Evolutionary conservation across 495 filamentous ascomycete genomes (phyloP), one percentile per base, ranked within the genome.

Genomic region (Hypoxylon lienhwacheense): DNA sequence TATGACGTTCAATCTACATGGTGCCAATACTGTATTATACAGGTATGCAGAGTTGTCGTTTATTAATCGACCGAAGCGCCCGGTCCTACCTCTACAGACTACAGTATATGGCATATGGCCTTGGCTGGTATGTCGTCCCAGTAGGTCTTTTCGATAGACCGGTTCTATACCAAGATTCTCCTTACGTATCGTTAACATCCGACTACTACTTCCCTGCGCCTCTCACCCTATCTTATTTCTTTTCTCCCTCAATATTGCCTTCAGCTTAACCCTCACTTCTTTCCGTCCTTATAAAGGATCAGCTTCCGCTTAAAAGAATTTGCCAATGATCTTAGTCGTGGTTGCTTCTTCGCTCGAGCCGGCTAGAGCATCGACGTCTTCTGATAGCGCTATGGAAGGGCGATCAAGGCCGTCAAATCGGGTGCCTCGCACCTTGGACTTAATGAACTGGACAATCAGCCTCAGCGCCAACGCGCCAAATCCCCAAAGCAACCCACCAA

Each of bases 401-500:
- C 73, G 70, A 65, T 89, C 87, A 2, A 90, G 73, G 11, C 77
- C 85, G 61, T 81, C 73, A 57, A 90, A 89, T 15, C 76, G 64
- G 7, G 69, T 66, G 2, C 81, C 83, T 29, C 68, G 75, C 8
- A 65, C 31, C 61, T 71, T 82, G 7, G 85, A 77, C n/a, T 63
- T 43, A 22, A 74, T 47, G 49, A 68, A 85, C 47, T 80, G 82
- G 14, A 71, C 72, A 0, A 64, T 56, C 5, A 89, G 58, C 14
- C 86, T 76, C 19, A 81, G 51, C 12, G 55, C 73, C 20, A 85
- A 73, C 11, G 83, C 85, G 11, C 73, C 79, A 33, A 81, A 76
- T 11, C 79, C 84, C 81, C 84, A 90, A 25, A 90, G 69, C 7
- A 90, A 45, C 5, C 85, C 85, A 5, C 87, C 87, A 11, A 89